Conservation (phyloP, 176 grass and related monocot genomes). For the Chrysopogon serrulatus region DNA sequence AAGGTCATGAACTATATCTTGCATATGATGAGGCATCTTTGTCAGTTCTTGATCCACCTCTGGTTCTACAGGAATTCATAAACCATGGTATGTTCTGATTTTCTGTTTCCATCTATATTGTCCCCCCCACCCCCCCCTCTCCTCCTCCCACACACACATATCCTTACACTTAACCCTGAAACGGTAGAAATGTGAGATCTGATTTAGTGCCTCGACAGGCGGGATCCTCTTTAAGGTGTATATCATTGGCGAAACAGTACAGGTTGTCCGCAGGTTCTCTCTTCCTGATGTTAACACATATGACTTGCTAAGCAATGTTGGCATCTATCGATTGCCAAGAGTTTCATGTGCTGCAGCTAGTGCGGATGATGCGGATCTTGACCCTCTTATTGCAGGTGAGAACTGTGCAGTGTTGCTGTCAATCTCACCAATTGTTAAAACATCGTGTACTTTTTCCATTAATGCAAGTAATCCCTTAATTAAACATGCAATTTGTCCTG, state of each 20-base stretch:
- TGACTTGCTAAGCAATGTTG: conserved; percentile 43
- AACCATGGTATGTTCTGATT: conserved; percentile 53
- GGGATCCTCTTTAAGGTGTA: conserved; percentile 87
- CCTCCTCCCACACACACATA: too few species aligned
- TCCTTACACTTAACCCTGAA: neutral
- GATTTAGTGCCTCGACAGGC: conserved; percentile 36
- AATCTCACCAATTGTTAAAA: neutral
- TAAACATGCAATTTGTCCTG: neutral
- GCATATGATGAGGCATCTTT: conserved; percentile 69
- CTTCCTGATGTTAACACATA: conserved; percentile 62
- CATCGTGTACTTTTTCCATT: neutral
- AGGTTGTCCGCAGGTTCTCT: conserved; percentile 65
- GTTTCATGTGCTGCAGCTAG: conserved; percentile 78
- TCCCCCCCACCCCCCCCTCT: too few species aligned
- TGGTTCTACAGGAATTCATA: conserved; percentile 83
- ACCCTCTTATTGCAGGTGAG: conserved; percentile 64
- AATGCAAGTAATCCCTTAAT: neutral
- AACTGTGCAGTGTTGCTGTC: neutral
- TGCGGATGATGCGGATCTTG: conserved; percentile 65
- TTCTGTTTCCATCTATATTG: neutral
- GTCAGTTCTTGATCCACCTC: conserved; percentile 65
- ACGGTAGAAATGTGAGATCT: conserved; percentile 12
- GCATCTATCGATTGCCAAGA: conserved; percentile 61
- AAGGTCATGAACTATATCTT: conserved; percentile 66
- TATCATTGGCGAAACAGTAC: conserved; percentile 65